These are phyloP conservation scores for Leersia perrieri DNA, from an alignment of 176 grass and related monocot species.

Conservation along the genomic window DNA sequence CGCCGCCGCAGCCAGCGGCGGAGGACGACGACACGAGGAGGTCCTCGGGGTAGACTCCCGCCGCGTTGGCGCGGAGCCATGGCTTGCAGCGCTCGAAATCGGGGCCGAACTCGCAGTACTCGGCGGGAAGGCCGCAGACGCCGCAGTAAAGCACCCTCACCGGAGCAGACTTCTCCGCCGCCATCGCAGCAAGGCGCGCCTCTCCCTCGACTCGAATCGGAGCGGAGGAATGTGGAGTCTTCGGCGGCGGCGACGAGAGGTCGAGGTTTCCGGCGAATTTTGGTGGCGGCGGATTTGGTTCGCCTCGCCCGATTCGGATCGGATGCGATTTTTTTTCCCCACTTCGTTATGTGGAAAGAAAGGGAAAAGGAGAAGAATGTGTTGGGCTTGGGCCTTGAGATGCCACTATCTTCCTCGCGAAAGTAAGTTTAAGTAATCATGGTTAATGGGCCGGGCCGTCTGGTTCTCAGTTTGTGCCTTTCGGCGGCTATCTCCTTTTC, in stretches of 20 bases:
- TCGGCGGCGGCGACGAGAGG: not conserved
- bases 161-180: constrained; percentile 73
- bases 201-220: not conserved
- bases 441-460: too few species aligned
- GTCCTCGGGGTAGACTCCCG: constrained; percentile 83
- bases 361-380: not conserved
- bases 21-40: constrained; percentile 44
- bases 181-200: constrained; percentile 23
- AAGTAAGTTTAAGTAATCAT: too few species aligned
- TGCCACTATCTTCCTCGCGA: too few species aligned
- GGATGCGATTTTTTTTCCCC: not conserved
- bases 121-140: constrained; percentile 78
- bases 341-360: not conserved
- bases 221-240: not conserved
- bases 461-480: not conserved
- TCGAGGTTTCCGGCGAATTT: not conserved
- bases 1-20: constrained; percentile 4
- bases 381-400: not conserved
- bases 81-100: constrained; percentile 99
- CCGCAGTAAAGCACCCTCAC: constrained; percentile 86
- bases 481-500: too few species aligned
- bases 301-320: not conserved
- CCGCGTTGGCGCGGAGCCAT: constrained; percentile 83
- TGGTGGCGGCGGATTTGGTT: not conserved
- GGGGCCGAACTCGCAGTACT: constrained; percentile 99